Evolutionary conservation across 371 early-diverging fungal genomes (phyloP).

Genomic region (Rhizomucor pusillus): DNA sequence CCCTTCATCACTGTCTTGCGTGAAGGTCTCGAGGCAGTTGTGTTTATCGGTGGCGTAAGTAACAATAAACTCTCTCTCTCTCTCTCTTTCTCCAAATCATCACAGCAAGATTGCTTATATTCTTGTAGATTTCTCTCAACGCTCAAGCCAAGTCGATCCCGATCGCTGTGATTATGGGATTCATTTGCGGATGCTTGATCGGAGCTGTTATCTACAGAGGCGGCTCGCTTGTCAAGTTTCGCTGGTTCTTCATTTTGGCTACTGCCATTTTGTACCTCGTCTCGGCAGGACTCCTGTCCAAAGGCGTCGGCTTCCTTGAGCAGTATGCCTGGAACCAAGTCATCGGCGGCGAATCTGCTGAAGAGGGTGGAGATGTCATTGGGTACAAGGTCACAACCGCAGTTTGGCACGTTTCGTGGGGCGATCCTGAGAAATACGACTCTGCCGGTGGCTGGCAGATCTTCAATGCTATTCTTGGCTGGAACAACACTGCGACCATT

Average conservation of each 20-base stretch:
- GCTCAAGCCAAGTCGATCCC: constrained; percentile 71
- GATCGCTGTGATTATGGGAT: constrained; percentile 67
- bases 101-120: constrained; percentile 8
- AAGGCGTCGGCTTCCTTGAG: constrained; percentile 59
- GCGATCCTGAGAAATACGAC: constrained; percentile 33
- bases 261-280: constrained; percentile 72
- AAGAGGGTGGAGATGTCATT: constrained; percentile 43
- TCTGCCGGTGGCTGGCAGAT: constrained; percentile 41
- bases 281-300: constrained; percentile 72
- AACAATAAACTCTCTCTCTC: no score
- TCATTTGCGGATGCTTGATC: constrained; percentile 60
- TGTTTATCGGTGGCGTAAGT: constrained; percentile 82
- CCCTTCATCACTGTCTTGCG: constrained; percentile 80
- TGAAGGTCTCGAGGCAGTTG: constrained; percentile 80
- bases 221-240: constrained; percentile 63
- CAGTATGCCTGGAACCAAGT: constrained; percentile 51
- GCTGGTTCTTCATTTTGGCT: constrained; percentile 72
- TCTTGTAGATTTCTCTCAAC: constrained; percentile 62
- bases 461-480: constrained; percentile 75
- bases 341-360: constrained; percentile 50
- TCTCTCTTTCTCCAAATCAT: no score
- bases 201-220: constrained; percentile 71
- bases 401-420: constrained; percentile 47
- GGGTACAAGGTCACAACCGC: constrained; percentile 39
- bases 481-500: constrained; percentile 72